Base-by-base conservation (phyloP, 2,329 filamentous ascomycete species). In the Alternaria gaisen region DNA sequence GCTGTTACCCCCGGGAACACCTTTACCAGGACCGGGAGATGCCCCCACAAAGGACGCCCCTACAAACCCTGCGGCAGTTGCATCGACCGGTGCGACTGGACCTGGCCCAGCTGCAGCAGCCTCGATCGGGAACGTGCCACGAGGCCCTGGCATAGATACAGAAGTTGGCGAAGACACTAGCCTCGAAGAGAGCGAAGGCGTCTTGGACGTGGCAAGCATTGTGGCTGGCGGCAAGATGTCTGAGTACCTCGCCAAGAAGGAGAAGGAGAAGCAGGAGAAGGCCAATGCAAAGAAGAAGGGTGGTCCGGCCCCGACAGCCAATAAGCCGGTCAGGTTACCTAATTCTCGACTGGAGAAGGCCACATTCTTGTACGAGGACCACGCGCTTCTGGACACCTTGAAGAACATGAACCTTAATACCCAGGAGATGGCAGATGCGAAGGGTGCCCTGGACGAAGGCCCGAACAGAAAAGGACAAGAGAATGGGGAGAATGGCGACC, bases 161-260 rank as follows among this genome's bases (percentile, higher is more conserved):
- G 83, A 87, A 60, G 83, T 84, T 3, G 85, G 84, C 14, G 80
- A 80, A 38, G 85, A 86, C 52, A 78, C 79, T 52, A 80, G 79
- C 44, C 80, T 80, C 4, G 79, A 82, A 4, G 86, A 88, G 7
- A 85, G 87, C 1, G 91, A 94, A 59, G 92, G 92, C 24, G 91
- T 94, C 9, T 82, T 95, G 3, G 91, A 95, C 68, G 91, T 95
- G 47, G 92, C 92, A n/a, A 90, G 86, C 67, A 94, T 95, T 66
- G 91, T 95, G 36, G 91, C 91, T 1, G 91, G 88, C 68, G 92
- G 92, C 32, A 91, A 93, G 77, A 92, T 92, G 68, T 88, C 88
- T 68, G 92, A 95, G 71, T 94, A 93, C 70, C 81, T 95, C 6
- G 92, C 91, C 10, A 91, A 92, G 80, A 93, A 92, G 76, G 91